A percentile compares a stretch with the other conserved stretches of the same genome.
phyloP scores from a whole-genome alignment of 2,329 filamentous ascomycete genomes.

The Apiospora kogelbergensis region DNA sequence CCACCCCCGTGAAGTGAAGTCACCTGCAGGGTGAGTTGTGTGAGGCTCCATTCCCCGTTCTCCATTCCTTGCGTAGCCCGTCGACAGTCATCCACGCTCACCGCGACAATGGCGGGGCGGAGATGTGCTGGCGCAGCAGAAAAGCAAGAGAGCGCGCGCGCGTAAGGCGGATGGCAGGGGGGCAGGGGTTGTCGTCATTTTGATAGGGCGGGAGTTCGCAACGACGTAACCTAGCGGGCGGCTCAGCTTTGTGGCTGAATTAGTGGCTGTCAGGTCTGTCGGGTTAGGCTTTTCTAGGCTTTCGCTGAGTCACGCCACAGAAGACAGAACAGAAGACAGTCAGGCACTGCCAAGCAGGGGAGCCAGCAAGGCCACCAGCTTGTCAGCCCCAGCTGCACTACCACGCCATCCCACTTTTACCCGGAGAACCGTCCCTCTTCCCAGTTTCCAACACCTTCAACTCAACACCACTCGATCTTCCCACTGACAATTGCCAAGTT shows the following conservation, averaged over 20 bases:
- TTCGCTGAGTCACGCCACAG: no score
- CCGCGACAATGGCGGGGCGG: not conserved
- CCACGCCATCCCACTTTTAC: not conserved
- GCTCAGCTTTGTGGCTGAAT: no score
- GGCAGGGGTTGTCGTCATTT: no score
- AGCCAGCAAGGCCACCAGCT: not conserved
- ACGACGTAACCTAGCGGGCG: no score
- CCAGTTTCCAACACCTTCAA: not conserved
- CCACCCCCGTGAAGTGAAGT: not conserved
- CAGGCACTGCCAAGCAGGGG: no score
- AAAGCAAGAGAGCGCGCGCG: not conserved
- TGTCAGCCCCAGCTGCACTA: not conserved
- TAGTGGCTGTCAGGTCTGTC: no score
- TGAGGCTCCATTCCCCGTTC: not conserved
- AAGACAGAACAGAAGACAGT: no score
- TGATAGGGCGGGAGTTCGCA: no score
- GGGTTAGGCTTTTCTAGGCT: no score
- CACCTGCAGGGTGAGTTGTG: constrained; percentile 2
- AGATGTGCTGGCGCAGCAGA: not conserved
- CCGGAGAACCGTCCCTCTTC: not conserved
- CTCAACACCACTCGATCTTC: not conserved
- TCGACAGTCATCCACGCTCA: constrained; percentile 4
- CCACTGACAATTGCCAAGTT: not conserved
- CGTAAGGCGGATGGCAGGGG: no score
- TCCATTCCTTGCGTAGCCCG: not conserved